Base-by-base conservation (phyloP, 345 rosid genomes). In the Gossypium stocksii region DNA sequence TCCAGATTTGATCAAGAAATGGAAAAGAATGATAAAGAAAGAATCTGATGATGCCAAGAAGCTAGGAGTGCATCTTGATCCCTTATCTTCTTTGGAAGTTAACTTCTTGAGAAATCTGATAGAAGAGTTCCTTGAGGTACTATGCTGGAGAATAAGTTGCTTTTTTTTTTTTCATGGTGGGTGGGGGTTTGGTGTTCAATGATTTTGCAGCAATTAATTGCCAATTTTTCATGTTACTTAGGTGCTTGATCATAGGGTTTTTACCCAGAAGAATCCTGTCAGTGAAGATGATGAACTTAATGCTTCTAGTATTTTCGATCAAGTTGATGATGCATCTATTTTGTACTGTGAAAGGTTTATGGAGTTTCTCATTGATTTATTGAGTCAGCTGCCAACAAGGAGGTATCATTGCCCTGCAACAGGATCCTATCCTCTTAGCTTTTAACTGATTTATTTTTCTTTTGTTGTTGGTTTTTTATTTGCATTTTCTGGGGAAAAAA, bases 341-440 rank as follows among this genome's bases (percentile, higher is more conserved):
- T 78, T 95, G 73, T 93, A 93, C 71, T 93, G 99, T 38, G 99
- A 95, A 86, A 93, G 98, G 77, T 95, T 95, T 83, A 85, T 95
- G 87, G 99, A 95, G 77, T 95, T 95, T 86, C 96, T 95, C 76
- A 95, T 95, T 65, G 99, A 95, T 81, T 82, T 95, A 77, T 81
- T 95, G 81, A 95, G 97, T 85, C 99, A 95, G 82, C 89, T 95
- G 77, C 99, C 99, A 48, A 95, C 99, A 23, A 93, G 99, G 85
- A 95, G 99, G 99, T 93, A 85, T 46, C 27, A 22, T 22, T 80
- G 25, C 52, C 12, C 49, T 61, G 74, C 63, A 53, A 14, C 57
- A 13, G 43, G 20, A 59, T 54, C 43, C 52, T 62, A 16, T 54
- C 0, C 19, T 51, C 43, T 9, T 49, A 59, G 17, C 43, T 68